Evolutionary conservation across 1,284 basidiomycete genomes (phyloP).

Genomic region (Marasmius fiardii): DNA sequence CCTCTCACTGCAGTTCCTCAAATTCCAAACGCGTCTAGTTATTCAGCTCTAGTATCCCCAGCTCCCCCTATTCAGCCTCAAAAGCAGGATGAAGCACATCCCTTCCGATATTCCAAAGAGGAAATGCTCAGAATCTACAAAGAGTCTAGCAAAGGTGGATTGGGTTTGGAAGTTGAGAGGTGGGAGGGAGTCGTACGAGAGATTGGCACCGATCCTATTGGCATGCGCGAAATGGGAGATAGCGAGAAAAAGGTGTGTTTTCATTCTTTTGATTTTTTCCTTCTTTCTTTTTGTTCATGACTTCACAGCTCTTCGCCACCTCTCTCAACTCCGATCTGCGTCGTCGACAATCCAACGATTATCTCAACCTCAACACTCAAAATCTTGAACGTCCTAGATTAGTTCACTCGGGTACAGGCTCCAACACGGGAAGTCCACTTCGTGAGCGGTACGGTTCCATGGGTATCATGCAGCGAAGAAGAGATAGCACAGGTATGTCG

Average conservation of each 20-base stretch:
- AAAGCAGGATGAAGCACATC: constrained; percentile 61
- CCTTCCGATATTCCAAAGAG: constrained; percentile 85
- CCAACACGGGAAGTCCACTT: constrained; percentile 51
- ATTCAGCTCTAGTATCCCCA: constrained; percentile 75
- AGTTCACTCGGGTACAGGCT: constrained; percentile 41
- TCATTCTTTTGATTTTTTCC: constrained; percentile 18
- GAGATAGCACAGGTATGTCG: constrained; percentile 61
- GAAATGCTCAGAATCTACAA: constrained; percentile 83
- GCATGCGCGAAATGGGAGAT: constrained; percentile 75
- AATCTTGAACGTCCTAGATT: constrained; percentile 56
- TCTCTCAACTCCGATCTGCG: constrained; percentile 78
- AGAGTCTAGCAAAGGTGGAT: constrained; percentile 69
- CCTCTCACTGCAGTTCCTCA: constrained; percentile 37
- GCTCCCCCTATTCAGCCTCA: constrained; percentile 46
- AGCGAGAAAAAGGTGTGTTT: constrained; percentile 82
- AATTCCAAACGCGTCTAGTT: constrained; percentile 60
- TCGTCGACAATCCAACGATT: constrained; percentile 74
- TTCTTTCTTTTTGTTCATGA: constrained; percentile 17
- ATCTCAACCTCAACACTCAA: constrained; percentile 51
- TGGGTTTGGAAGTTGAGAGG: constrained; percentile 82
- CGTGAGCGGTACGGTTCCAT: constrained; percentile 56
- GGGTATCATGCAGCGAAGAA: constrained; percentile 52
- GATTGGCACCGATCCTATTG: constrained; percentile 67
- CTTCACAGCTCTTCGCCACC: constrained; percentile 61
- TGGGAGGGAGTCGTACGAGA: constrained; percentile 86